These are phyloP conservation scores for Scleromitrula shiraiana DNA, from an alignment of 2,329 filamentous ascomycete genomes.

Conservation along the genomic window DNA sequence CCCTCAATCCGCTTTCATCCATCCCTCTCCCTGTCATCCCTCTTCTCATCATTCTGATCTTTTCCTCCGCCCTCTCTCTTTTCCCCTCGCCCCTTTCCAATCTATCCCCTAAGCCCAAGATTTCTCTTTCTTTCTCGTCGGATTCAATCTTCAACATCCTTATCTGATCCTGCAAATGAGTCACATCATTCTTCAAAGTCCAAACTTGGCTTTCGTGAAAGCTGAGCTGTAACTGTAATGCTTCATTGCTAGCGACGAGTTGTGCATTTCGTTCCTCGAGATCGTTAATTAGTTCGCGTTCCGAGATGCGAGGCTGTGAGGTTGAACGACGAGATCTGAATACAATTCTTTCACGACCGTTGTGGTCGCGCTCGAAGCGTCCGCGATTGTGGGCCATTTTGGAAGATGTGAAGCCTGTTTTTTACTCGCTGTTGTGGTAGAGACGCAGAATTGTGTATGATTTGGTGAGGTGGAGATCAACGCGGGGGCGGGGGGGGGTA, in stretches of 20 bases:
- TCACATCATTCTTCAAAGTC: neutral
- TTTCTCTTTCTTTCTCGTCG: neutral
- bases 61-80: neutral
- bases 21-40: neutral
- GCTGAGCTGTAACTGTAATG: neutral
- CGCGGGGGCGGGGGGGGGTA: no score
- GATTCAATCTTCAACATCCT: neutral
- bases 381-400: conserved; percentile 1
- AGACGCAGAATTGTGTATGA: no score
- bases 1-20: neutral
- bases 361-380: neutral
- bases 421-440: no score
- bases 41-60: neutral
- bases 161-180: neutral
- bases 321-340: neutral
- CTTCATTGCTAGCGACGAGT: neutral
- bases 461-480: no score
- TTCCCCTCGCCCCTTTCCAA: neutral
- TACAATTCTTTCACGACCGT: neutral
- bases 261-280: neutral
- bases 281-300: neutral
- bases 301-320: neutral
- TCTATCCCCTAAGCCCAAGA: neutral
- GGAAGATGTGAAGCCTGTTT: neutral
- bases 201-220: neutral